Percentiles rank a stretch among this genome's conserved stretches.
These are phyloP conservation scores for Fibroporia radiculosa DNA, from an alignment of 768 basidiomycete genomes.

Conservation along the genomic window DNA sequence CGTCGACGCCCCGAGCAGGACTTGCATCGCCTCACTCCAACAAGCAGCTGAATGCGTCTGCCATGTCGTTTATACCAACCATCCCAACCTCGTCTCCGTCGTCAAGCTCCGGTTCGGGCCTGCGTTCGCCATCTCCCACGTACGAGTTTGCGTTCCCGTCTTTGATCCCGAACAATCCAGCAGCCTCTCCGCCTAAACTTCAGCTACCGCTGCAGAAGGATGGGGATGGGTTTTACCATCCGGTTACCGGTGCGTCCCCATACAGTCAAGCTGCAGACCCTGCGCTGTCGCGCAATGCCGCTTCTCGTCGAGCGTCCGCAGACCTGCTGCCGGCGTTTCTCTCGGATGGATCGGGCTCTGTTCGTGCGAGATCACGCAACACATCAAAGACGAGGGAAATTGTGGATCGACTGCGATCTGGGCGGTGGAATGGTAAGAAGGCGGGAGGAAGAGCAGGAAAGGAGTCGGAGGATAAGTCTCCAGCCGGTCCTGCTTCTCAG, in stretches of 20 bases:
- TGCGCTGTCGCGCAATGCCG: constrained; percentile 23
- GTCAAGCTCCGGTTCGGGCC: constrained; percentile 11
- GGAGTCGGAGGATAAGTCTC: not conserved
- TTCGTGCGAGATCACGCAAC: constrained; percentile 31
- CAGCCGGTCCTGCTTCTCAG: not conserved
- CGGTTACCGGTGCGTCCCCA: constrained; percentile 25
- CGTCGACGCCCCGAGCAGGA: constrained; percentile 39
- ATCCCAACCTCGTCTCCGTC: constrained; percentile 10
- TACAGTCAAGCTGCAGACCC: constrained; percentile 8
- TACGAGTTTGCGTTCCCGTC: constrained; percentile 44
- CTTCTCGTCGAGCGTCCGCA: constrained; percentile 24
- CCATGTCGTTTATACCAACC: constrained; percentile 20
- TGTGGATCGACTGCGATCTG: constrained; percentile 44
- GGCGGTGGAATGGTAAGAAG: constrained; percentile 14
- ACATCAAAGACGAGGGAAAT: constrained; percentile 52
- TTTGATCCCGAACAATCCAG: constrained; percentile 25
- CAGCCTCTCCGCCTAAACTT: constrained; percentile 23
- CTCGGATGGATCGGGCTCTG: constrained; percentile 25
- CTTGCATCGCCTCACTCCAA: constrained; percentile 16
- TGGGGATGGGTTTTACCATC: constrained; percentile 41
- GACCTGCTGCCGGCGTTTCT: constrained; percentile 43
- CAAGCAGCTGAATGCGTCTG: constrained; percentile 21
- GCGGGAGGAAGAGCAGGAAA: not conserved
- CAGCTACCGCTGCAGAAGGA: constrained; percentile 40
- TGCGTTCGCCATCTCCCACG: constrained; percentile 17